Evolutionary conservation across 257 asterid species (phyloP), one percentile per base, ranked within the genome.

Genomic region (Plantago ovata): DNA sequence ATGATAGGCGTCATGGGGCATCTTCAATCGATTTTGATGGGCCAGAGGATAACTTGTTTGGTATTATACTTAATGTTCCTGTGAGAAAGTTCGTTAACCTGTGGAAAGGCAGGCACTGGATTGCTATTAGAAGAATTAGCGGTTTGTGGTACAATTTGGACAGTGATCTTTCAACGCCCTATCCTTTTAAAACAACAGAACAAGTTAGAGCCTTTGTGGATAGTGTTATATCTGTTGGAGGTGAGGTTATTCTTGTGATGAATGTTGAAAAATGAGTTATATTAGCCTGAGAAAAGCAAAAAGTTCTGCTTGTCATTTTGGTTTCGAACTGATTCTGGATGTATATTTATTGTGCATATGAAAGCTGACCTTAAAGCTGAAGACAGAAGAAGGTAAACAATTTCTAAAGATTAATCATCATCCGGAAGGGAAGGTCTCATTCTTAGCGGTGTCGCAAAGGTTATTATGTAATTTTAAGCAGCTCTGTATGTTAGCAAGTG

Each of bases 31-130:
- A 73, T 72, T 73, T 91, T 33, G 92, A 79, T 18, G 86, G 71
- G 24, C 40, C 65, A 5, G 75, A 54, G 40, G 73, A 71, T 53
- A 66, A 72, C 42, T 47, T 87, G 32, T 83, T 85, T 65, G 98
- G 95, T 42, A 74, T 87, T 41, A 65, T 91, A 38, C 52, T 91
- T 22, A 91, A 87, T 73, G 75, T 83, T 46, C 93, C 77, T 0
- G 94, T 91, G 7, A 81, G 64, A 68, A 83, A 72, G 82, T 81
- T 69, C 53, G 82, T 62, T 6, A 84, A 89, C 2, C 72, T 91
- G 1, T 87, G 94, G 96, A 81, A 47, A 73, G 44, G 95, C 52
- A 77, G 98, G 71, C 98, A 91, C 55, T 87, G 95, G 95, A 65
- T 87, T 66, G 70, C 96, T 6, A 38, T 87, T 75, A 81, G 77